These are phyloP conservation scores for Carex sylvatica DNA, from an alignment of 202 grass and related monocot species.

Conservation along the genomic window DNA sequence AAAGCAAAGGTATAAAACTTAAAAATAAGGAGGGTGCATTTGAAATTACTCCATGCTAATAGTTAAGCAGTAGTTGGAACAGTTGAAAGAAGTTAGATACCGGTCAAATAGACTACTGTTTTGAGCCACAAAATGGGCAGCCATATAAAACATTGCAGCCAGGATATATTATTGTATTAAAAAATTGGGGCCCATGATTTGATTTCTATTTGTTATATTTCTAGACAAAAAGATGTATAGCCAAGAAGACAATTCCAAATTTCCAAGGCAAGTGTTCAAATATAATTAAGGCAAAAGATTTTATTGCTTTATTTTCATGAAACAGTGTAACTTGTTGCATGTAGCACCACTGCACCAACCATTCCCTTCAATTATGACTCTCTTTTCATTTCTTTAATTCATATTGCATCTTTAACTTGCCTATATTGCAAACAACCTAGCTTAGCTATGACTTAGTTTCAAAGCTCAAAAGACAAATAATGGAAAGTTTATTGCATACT, in stretches of 20 bases:
- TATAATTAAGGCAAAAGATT: conserved; percentile 13
- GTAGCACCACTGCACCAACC: conserved; percentile 34
- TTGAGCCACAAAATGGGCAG: conserved; percentile 30
- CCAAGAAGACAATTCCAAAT: not conserved
- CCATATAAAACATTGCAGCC: not conserved
- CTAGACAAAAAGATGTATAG: not conserved
- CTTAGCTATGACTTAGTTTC: not conserved
- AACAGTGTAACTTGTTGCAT: conserved; percentile 20
- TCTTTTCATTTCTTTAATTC: not conserved
- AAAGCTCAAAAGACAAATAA: not conserved
- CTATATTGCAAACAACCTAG: not conserved
- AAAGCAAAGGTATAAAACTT: not conserved
- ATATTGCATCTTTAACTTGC: not conserved
- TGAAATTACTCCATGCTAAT: not conserved
- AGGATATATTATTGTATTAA: not conserved
- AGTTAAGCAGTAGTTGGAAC: conserved; percentile 25
- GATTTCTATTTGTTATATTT: conserved; percentile 1
- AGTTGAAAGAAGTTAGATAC: conserved; percentile 31
- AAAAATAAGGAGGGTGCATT: not conserved
- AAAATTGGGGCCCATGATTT: not conserved
- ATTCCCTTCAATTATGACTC: conserved; percentile 23
- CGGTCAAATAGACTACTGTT: conserved; percentile 6
- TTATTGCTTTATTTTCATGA: conserved; percentile 25
- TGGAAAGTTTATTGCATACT: not conserved
- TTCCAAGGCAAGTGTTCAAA: not conserved